Evolutionary conservation across 495 filamentous ascomycete species (phyloP).

Genomic region (Xylaria longipes): DNA sequence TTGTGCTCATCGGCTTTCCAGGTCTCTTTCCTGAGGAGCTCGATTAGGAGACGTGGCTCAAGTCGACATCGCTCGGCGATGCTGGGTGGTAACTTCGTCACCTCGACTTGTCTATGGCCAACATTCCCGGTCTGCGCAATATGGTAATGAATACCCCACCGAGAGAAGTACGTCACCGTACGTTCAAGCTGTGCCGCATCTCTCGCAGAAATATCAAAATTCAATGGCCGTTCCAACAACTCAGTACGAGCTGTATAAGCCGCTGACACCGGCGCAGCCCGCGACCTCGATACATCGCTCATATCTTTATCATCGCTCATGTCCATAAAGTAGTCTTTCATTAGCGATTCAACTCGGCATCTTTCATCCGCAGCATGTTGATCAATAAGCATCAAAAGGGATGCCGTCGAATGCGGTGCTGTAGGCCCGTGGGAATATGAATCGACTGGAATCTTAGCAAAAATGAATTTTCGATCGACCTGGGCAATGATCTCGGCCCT

Average conservation of each 20-base stretch:
- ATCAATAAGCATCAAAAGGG: constrained; percentile 78
- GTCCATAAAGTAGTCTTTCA: constrained; percentile 47
- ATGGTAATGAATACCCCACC: constrained; percentile 77
- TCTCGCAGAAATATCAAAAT: constrained; percentile 63
- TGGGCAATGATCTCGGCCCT: constrained; percentile 75
- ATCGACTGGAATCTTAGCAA: constrained; percentile 60
- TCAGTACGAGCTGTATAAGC: constrained; percentile 28
- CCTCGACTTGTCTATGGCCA: constrained; percentile 44
- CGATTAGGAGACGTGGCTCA: constrained; percentile 71
- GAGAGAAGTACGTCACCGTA: constrained; percentile 62
- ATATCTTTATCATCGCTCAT: not conserved
- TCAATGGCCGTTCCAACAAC: constrained; percentile 57
- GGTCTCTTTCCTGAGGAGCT: constrained; percentile 75
- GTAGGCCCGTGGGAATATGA: constrained; percentile 23
- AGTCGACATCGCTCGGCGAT: constrained; percentile 78
- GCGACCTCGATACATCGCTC: constrained; percentile 5
- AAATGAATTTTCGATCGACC: constrained; percentile 89
- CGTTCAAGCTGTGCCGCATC: constrained; percentile 64
- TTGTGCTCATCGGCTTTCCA: constrained; percentile 60
- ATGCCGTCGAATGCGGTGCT: not conserved
- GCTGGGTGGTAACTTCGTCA: constrained; percentile 67
- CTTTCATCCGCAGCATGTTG: constrained; percentile 96
- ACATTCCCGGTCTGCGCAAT: constrained; percentile 21
- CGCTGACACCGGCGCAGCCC: constrained; percentile 25
- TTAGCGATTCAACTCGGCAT: constrained; percentile 75